Evolutionary conservation across 345 rosid species (phyloP).

Genomic region (Boechera retrofracta): DNA sequence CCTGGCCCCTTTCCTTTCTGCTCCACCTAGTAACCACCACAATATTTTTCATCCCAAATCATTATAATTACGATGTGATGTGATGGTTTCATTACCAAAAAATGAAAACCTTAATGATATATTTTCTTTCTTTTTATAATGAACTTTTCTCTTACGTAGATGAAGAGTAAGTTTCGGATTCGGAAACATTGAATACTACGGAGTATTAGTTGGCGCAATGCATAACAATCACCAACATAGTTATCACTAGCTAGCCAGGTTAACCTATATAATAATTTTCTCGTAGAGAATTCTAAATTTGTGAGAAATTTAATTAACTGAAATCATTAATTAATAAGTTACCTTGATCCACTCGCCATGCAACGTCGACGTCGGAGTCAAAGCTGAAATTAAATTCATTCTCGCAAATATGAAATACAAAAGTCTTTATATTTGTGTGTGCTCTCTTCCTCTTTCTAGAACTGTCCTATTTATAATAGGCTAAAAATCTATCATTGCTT

Average conservation of each 20-base stretch:
- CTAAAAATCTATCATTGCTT: not conserved
- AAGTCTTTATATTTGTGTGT: not conserved
- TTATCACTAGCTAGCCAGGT: no score
- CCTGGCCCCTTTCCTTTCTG: not conserved
- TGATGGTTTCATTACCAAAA: not conserved
- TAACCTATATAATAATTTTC: no score
- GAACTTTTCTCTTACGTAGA: no score
- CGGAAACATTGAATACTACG: not conserved
- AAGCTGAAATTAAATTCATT: constrained; percentile 15
- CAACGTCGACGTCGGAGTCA: constrained; percentile 20
- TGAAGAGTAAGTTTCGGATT: no score
- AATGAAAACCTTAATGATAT: not conserved
- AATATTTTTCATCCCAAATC: not conserved
- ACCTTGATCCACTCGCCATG: constrained; percentile 32
- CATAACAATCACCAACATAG: no score
- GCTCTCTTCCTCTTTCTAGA: not conserved
- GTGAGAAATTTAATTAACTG: not conserved
- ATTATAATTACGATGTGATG: not conserved
- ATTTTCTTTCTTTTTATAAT: no score
- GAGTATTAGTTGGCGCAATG: no score
- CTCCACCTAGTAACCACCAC: not conserved
- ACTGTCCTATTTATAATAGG: constrained; percentile 13
- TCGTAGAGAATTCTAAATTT: not conserved
- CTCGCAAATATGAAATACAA: not conserved
- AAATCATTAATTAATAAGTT: not conserved